Conservation (phyloP, 352 stramenopile species). For the Pythium dissotocum region DNA sequence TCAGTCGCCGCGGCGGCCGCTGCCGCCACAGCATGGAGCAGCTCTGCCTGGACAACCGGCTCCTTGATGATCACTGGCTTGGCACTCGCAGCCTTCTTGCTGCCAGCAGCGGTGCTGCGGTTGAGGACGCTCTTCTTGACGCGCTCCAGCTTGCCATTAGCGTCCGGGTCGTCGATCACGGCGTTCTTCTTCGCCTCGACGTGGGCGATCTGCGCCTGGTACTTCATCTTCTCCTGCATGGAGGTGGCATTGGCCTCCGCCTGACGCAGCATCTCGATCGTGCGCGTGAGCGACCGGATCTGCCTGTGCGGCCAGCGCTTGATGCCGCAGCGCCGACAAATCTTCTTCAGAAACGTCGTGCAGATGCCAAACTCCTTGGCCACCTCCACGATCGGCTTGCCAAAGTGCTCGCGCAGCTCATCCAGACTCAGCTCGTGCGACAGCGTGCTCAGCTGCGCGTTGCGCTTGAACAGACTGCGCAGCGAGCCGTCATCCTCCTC, state of each 20-base stretch:
- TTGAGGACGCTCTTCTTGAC: constrained; percentile 55
- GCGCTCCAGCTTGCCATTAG: constrained; percentile 56
- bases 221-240: constrained; percentile 51
- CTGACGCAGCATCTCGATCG: constrained; percentile 75
- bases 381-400: constrained; percentile 63
- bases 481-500: constrained; percentile 3
- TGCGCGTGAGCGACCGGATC: constrained; percentile 66
- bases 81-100: constrained; percentile 6
- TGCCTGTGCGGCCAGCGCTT: constrained; percentile 71
- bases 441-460: constrained; percentile 49
- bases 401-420: constrained; percentile 63
- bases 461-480: constrained; percentile 31
- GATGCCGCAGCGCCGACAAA: constrained; percentile 63
- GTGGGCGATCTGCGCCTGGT: constrained; percentile 53
- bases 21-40: constrained; percentile 25
- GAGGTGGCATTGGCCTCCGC: constrained; percentile 47
- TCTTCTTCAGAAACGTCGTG: constrained; percentile 80
- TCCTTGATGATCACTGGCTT: background rate
- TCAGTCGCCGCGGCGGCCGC: constrained; percentile 7
- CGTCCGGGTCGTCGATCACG: constrained; percentile 67
- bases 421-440: constrained; percentile 60
- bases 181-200: constrained; percentile 66
- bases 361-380: constrained; percentile 71
- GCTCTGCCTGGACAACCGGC: constrained; percentile 5
- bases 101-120: constrained; percentile 14